Evolutionary conservation across 2,329 filamentous ascomycete species (phyloP).

Genomic region (Scytalidium lignicola): DNA sequence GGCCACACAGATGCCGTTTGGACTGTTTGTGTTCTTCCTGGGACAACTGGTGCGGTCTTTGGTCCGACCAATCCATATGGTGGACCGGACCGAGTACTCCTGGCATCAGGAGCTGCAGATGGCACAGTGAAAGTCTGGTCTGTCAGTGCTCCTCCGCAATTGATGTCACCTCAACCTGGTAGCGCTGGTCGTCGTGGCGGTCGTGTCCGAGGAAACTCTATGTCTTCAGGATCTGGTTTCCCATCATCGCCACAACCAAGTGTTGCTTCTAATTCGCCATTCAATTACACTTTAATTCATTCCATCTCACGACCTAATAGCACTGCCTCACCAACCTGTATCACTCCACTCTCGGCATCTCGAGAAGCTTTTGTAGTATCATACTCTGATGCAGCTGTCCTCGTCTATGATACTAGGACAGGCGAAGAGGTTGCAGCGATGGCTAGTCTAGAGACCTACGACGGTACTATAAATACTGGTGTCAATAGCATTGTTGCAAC

Average conservation of each 20-base stretch:
- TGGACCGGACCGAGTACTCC: slow-evolving; percentile 75
- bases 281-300: slow-evolving; percentile 83
- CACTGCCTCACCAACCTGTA: slow-evolving; percentile 79
- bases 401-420: slow-evolving; percentile 87
- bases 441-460: slow-evolving; percentile 91
- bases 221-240: slow-evolving; percentile 90
- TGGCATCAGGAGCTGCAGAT: slow-evolving; percentile 90
- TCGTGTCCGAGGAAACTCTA: slow-evolving; percentile 81
- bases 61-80: slow-evolving; percentile 71
- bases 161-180: slow-evolving; percentile 73
- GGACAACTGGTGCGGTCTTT: slow-evolving; percentile 75
- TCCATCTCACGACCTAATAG: slow-evolving; percentile 69
- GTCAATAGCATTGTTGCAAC: slow-evolving; percentile 91
- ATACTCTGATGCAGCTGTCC: slow-evolving; percentile 82
- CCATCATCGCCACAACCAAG: slow-evolving; percentile 86
- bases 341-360: slow-evolving; percentile 75
- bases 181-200: slow-evolving; percentile 59
- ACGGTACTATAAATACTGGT: slow-evolving; percentile 74
- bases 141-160: slow-evolving; percentile 82
- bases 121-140: slow-evolving; percentile 92
- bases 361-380: slow-evolving; percentile 91
- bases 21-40: slow-evolving; percentile 87
- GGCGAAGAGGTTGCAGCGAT: slow-evolving; percentile 90
- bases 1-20: slow-evolving; percentile 95
- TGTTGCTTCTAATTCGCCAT: slow-evolving; percentile 77